A percentile compares a stretch with the other conserved stretches of the same genome.
Evolutionary conservation across 2,329 filamentous ascomycete species (phyloP).

Genomic region (Myriosclerotinia curreyana): DNA sequence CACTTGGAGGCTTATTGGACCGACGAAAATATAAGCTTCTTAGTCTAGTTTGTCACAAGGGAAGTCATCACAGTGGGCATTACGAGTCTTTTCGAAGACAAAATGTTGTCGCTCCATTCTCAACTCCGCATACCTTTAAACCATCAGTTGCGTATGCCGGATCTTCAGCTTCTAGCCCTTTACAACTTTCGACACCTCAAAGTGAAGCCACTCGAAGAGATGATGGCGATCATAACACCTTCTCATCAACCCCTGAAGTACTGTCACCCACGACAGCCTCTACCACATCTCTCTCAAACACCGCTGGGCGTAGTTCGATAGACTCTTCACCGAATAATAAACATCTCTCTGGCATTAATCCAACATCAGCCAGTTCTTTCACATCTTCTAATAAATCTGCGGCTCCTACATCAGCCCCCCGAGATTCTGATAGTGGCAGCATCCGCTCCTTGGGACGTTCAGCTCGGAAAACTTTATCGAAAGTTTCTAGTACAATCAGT

Average conservation of each 20-base stretch:
- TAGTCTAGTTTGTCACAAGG: slow-evolving; percentile 88
- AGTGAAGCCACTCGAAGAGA: slow-evolving; percentile 39
- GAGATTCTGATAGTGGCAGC: slow-evolving; percentile 50
- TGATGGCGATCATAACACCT: slow-evolving; percentile 29
- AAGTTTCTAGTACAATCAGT: slow-evolving; percentile 29
- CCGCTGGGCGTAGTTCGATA: slow-evolving; percentile 25
- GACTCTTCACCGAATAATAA: slow-evolving; percentile 22
- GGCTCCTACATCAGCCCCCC: slow-evolving; percentile 32
- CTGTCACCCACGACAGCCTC: slow-evolving; percentile 35
- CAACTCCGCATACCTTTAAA: slow-evolving; percentile 77
- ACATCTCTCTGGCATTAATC: slow-evolving; percentile 20
- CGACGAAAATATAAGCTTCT: slow-evolving; percentile 80
- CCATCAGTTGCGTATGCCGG: slow-evolving; percentile 63
- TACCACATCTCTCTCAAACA: slow-evolving; percentile 32
- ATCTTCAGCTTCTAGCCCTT: slow-evolving; percentile 31
- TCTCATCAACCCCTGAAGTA: slow-evolving; percentile 35
- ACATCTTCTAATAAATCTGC: slow-evolving; percentile 25
- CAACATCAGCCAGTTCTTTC: slow-evolving; percentile 26
- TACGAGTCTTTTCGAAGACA: slow-evolving; percentile 96
- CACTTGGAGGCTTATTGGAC: slow-evolving; percentile 74
- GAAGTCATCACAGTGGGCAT: slow-evolving; percentile 92
- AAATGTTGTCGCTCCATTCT: slow-evolving; percentile 72
- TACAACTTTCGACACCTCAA: slow-evolving; percentile 34
- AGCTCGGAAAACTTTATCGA: slow-evolving; percentile 54
- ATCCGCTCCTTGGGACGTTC: slow-evolving; percentile 57